These are phyloP conservation scores for Scytalidium sp. DNA, from an alignment of 2,329 filamentous ascomycete genomes.

Conservation along the genomic window DNA sequence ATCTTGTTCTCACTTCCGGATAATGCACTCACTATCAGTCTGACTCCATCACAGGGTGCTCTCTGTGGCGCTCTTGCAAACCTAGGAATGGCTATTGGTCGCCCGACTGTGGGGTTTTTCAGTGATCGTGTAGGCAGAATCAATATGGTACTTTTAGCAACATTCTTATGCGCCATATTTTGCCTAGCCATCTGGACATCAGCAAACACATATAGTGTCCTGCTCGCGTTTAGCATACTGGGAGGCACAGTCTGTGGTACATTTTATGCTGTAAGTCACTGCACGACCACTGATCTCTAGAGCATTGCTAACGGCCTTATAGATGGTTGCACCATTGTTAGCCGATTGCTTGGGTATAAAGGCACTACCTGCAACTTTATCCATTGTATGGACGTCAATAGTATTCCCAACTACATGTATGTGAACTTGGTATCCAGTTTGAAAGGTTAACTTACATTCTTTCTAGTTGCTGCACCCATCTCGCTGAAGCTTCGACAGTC, in stretches of 20 bases:
- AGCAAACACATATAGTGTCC: conserved; percentile 36
- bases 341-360: conserved; percentile 69
- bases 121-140: conserved; percentile 53
- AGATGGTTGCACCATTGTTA: conserved; percentile 58
- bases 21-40: conserved; percentile 50
- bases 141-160: conserved; percentile 35
- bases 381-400: conserved; percentile 31
- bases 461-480: neutral
- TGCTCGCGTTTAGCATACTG: conserved; percentile 57
- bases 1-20: conserved; percentile 56
- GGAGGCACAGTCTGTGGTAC: conserved; percentile 64
- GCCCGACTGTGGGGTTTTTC: conserved; percentile 66
- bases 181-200: conserved; percentile 45
- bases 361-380: conserved; percentile 60
- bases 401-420: conserved; percentile 33
- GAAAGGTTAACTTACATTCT: neutral
- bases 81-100: conserved; percentile 58
- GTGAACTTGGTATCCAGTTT: neutral
- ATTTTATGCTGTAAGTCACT: conserved; percentile 48
- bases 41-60: conserved; percentile 36
- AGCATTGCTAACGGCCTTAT: conserved; percentile 44
- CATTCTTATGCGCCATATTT: conserved; percentile 33
- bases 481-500: neutral
- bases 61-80: conserved; percentile 69
- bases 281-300: neutral